Evolutionary conservation across 225 moss, liverwort and hornwort genomes (phyloP).

Genomic region (Physcomitrellopsis africana): DNA sequence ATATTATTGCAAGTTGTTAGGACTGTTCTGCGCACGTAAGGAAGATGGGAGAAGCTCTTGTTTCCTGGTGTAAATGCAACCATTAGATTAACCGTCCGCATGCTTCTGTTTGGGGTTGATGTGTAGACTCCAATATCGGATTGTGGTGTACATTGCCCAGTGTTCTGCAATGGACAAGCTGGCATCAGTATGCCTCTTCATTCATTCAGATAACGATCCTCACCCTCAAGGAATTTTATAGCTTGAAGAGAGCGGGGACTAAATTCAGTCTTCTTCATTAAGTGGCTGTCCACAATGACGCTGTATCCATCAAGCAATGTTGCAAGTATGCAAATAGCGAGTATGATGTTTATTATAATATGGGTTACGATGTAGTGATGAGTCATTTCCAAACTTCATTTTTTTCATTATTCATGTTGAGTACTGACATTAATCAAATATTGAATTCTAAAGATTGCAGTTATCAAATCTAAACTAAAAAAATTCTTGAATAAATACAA

Average conservation of each 20-base stretch:
- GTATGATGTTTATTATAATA: no score
- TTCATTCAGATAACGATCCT: constrained; percentile 36
- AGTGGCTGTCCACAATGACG: no score
- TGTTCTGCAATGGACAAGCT: constrained; percentile 37
- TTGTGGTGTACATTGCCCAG: constrained; percentile 36
- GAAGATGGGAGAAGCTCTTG: background rate
- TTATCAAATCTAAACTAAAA: no score
- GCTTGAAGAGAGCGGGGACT: background rate
- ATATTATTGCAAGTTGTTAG: constrained; percentile 7
- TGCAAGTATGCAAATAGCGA: no score
- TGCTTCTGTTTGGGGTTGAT: constrained; percentile 33
- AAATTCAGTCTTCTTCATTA: no score
- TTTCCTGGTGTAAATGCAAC: constrained; percentile 35
- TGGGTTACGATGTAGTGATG: no score
- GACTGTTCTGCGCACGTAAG: background rate
- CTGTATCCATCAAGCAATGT: no score
- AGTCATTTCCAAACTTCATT: no score
- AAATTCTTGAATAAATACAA: no score
- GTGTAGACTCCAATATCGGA: constrained; percentile 7
- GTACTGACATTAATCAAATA: no score
- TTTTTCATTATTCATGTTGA: no score
- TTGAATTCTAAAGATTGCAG: no score
- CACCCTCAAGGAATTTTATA: constrained; percentile 5
- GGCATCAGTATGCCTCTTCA: constrained; percentile 17
- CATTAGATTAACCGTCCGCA: constrained; percentile 20